Evolutionary conservation across 148 eudicot genomes (phyloP).

Genomic region (Cornus suecica): DNA sequence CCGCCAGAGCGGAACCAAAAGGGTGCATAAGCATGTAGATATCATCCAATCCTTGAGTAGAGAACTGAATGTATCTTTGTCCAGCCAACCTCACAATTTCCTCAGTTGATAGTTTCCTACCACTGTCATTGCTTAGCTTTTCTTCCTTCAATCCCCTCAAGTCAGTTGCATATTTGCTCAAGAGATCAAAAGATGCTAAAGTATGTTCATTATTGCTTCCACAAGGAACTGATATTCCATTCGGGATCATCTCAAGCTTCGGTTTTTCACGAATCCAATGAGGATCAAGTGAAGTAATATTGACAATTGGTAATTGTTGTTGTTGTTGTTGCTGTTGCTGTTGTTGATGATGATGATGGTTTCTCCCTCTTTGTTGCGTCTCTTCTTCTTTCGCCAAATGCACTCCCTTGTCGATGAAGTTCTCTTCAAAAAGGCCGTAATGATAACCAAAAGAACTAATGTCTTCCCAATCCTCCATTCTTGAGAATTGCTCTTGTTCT

Average conservation of each 20-base stretch:
- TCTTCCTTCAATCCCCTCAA: slow-evolving; percentile 5
- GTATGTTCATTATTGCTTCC: slow-evolving; percentile 1
- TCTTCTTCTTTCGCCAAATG: background rate
- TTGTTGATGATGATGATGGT: background rate
- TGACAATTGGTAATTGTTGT: background rate
- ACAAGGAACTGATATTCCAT: background rate
- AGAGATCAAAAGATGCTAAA: slow-evolving; percentile 15
- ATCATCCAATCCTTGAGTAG: slow-evolving; percentile 18
- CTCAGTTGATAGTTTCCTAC: slow-evolving; percentile 25
- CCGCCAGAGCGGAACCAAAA: slow-evolving; percentile 19
- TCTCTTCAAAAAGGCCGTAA: slow-evolving; percentile 4
- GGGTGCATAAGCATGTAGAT: slow-evolving; percentile 26
- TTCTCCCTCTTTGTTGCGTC: too few relatives aligned
- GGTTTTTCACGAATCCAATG: background rate
- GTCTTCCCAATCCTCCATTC: slow-evolving; percentile 1
- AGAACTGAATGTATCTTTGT: slow-evolving; percentile 32
- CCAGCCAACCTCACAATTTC: slow-evolving; percentile 35
- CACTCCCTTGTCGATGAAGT: background rate
- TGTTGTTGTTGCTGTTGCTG: background rate
- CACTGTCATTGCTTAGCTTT: background rate
- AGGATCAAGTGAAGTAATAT: background rate
- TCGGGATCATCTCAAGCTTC: background rate
- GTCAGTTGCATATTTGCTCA: slow-evolving; percentile 5
- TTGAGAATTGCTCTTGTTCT: slow-evolving; percentile 2
- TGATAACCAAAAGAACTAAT: background rate